Evolutionary conservation across 257 asterid genomes (phyloP).

Genomic region (Solanum piurae): DNA sequence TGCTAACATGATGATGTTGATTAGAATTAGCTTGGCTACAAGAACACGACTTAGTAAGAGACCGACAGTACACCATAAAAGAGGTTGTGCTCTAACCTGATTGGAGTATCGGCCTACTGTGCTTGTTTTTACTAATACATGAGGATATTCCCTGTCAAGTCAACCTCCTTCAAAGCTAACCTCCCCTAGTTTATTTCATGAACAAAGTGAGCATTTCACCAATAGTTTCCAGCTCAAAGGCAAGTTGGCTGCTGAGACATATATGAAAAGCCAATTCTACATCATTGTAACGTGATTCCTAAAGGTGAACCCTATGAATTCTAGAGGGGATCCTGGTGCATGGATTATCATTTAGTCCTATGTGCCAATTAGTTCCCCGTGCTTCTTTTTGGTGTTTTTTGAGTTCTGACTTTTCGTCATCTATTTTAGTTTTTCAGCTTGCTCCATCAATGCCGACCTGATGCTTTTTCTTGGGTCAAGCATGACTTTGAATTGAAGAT

Average conservation of each 20-base stretch:
- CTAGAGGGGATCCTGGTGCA: background rate
- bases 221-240: background rate
- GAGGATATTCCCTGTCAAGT: background rate
- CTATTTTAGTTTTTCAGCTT: background rate
- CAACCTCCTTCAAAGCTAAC: background rate
- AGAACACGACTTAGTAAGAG: background rate
- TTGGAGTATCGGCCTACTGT: background rate
- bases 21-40: background rate
- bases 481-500: background rate
- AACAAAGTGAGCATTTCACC: background rate
- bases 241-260: background rate
- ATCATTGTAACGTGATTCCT: background rate
- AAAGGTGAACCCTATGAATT: background rate
- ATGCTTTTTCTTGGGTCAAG: background rate
- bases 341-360: background rate
- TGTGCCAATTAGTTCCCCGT: background rate
- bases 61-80: background rate
- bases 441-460: background rate
- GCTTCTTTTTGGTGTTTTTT: background rate
- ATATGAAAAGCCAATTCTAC: background rate
- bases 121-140: background rate
- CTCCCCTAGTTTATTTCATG: background rate
- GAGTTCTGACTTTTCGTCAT: background rate
- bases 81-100: background rate
- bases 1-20: background rate